Evolutionary conservation across 495 filamentous ascomycete species (phyloP).

Genomic region (Aspergillus heteromorphus): DNA sequence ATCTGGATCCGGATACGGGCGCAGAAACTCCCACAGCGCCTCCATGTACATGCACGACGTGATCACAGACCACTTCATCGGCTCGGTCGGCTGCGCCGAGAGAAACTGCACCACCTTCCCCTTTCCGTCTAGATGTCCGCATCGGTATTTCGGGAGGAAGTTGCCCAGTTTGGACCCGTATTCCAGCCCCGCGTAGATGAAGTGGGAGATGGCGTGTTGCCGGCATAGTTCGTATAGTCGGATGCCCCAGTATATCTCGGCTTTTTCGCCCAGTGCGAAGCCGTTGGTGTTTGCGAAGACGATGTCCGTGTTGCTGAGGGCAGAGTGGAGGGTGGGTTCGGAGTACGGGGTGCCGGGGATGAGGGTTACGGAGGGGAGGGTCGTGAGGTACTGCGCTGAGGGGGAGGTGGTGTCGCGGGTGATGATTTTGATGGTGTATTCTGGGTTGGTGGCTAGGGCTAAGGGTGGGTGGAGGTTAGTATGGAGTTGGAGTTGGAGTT

Average conservation of each 20-base stretch:
- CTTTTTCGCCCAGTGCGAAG: slow-evolving; percentile 48
- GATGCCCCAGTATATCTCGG: slow-evolving; percentile 53
- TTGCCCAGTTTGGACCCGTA: slow-evolving; percentile 41
- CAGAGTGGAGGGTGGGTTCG: slow-evolving; percentile 28
- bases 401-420: slow-evolving; percentile 40
- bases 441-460: slow-evolving; percentile 34
- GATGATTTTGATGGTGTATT: slow-evolving; percentile 42
- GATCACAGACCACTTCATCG: slow-evolving; percentile 45
- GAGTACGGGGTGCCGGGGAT: slow-evolving; percentile 30
- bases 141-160: slow-evolving; percentile 1
- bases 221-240: slow-evolving; percentile 49
- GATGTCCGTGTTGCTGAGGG: slow-evolving; percentile 22
- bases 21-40: slow-evolving; percentile 32
- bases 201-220: slow-evolving; percentile 45
- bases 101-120: slow-evolving; percentile 42
- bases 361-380: slow-evolving; percentile 37
- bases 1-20: slow-evolving; percentile 6
- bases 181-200: slow-evolving; percentile 44
- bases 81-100: slow-evolving; percentile 29
- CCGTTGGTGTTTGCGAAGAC: slow-evolving; percentile 52
- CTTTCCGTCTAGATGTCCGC: slow-evolving; percentile 28
- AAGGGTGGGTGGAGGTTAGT: not conserved
- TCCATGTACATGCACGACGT: slow-evolving; percentile 53
- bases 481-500: no score
- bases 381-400: slow-evolving; percentile 33